Base-by-base conservation (phyloP, 2,329 filamentous ascomycete species). In the Exophiala spinifera region DNA sequence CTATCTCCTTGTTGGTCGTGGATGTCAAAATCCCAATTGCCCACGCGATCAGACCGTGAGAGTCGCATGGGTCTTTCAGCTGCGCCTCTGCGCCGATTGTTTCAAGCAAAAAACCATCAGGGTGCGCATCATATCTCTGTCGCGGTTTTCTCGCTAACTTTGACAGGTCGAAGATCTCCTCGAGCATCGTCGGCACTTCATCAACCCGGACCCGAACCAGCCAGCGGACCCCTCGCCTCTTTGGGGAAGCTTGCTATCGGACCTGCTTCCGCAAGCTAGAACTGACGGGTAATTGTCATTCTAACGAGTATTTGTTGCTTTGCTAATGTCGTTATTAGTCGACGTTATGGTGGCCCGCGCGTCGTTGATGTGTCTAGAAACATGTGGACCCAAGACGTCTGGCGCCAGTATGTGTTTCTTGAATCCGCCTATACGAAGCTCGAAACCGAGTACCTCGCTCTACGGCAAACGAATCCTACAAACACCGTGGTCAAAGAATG, bases 61-160 rank as follows among this genome's bases (percentile, higher is more conserved):
- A 17, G 61, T 62, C 4, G 58, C 57, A 34, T 64, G 62, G 62
- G 51, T 51, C 3, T 63, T 63, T 49, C 57, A 58, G 39, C 42
- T 58, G 13, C 59, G 62, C 4, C 55, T 64, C 7, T 64, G 62
- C 44, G 34, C 53, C 13, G 49, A 55, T 14, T 64, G 62, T 46
- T 57, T 62, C 33, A 52, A 40, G 25, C 25, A 54, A 23, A 62
- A 58, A 31, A 61, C 54, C n/a, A 56, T 55, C 48, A 45, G 46
- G 14, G 54, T 57, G 34, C 20, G 53, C 52, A 45, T 6, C 25
- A 37, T 17, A 36, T 25, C 11, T 8, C 11, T 19, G 15, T 31
- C n/a, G n/a, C n/a, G n/a, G n/a, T n/a, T n/a, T 37, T 15, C n/a
- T 45, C 46, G 25, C 13, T 36, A n/a, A 45, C 19, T 8, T 55